phyloP scores from a whole-genome alignment of 2,329 filamentous ascomycete species.

The Neofusicoccum cordaticola region DNA sequence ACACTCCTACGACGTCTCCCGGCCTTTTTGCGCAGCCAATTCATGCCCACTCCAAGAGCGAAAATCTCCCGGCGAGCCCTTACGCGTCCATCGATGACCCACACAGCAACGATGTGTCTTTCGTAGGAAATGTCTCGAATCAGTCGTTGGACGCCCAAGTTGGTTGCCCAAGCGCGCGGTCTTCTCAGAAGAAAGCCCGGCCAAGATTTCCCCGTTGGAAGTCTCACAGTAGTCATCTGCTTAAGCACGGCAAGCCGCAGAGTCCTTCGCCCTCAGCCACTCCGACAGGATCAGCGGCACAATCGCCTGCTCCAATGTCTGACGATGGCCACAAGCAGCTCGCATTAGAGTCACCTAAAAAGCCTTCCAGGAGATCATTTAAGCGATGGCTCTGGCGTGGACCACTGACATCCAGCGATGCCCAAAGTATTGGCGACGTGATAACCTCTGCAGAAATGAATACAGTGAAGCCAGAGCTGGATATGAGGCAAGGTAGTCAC shows the following conservation, averaged over 20 bases:
- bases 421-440: constrained; percentile 2
- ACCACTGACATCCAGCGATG: background rate
- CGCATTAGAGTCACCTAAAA: background rate
- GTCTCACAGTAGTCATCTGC: background rate
- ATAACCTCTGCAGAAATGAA: background rate
- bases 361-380: background rate
- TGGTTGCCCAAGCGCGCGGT: background rate
- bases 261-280: background rate
- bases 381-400: constrained; percentile 9
- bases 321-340: background rate
- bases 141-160: background rate
- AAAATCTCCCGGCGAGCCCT: background rate
- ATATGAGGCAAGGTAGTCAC: background rate
- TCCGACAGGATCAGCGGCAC: background rate
- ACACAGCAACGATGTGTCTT: background rate
- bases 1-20: background rate
- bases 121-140: background rate
- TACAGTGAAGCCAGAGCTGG: background rate
- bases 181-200: background rate
- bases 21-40: background rate
- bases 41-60: background rate
- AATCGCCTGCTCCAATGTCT: background rate
- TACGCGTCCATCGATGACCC: background rate
- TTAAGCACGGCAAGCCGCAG: background rate
- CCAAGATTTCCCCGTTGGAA: constrained; percentile 2